These are phyloP conservation scores for Penicillium sp. DNA, from an alignment of 2,329 filamentous ascomycete genomes.

Conservation along the genomic window DNA sequence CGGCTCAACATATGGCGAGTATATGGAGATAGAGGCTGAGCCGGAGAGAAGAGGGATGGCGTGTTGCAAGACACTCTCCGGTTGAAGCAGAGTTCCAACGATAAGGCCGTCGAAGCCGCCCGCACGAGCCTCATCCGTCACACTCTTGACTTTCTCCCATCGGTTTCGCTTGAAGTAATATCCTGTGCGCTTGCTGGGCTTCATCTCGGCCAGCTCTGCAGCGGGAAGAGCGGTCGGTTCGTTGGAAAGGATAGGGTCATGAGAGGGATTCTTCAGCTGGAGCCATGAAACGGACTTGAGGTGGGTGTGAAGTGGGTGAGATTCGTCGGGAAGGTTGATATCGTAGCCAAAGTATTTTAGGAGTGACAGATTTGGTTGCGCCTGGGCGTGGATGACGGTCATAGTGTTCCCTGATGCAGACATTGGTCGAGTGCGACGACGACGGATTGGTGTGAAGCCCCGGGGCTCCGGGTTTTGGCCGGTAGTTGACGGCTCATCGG, in stretches of 20 bases:
- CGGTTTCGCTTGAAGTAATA: constrained; percentile 88
- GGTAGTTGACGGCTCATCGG: background rate
- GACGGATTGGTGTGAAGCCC: constrained; percentile 19
- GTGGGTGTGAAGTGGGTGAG: constrained; percentile 78
- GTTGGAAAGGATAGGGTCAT: constrained; percentile 71
- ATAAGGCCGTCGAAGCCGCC: constrained; percentile 83
- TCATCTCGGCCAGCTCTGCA: constrained; percentile 68
- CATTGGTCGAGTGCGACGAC: constrained; percentile 31
- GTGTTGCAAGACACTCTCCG: constrained; percentile 71
- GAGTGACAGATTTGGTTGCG: constrained; percentile 85
- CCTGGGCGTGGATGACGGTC: constrained; percentile 56
- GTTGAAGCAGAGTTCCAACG: constrained; percentile 80
- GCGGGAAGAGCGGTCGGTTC: constrained; percentile 62
- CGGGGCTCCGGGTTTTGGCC: background rate
- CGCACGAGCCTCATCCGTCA: constrained; percentile 72
- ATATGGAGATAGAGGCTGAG: constrained; percentile 82
- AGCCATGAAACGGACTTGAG: constrained; percentile 88
- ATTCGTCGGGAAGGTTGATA: constrained; percentile 60
- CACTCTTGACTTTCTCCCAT: constrained; percentile 70
- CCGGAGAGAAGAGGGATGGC: constrained; percentile 78
- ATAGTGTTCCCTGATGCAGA: constrained; percentile 60
- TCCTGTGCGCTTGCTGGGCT: constrained; percentile 76
- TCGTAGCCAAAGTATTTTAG: constrained; percentile 91
- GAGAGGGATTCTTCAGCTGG: constrained; percentile 75
- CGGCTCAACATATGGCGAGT: constrained; percentile 77